Evolutionary conservation across 1,284 basidiomycete genomes (phyloP).

Genomic region (Waitea zeae): DNA sequence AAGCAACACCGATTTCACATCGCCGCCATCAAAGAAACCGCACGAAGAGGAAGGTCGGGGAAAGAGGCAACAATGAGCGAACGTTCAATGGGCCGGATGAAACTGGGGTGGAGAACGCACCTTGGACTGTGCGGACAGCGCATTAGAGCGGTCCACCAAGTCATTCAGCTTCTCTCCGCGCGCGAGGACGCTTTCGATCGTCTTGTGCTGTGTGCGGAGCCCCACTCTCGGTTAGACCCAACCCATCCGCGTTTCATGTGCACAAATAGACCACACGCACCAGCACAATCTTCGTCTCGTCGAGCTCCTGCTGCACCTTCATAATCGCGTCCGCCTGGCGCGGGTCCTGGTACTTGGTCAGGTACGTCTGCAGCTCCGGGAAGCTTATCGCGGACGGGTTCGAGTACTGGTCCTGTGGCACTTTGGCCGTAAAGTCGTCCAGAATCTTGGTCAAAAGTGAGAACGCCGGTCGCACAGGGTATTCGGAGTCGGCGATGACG

Average conservation of each 20-base stretch:
- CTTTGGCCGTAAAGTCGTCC: constrained; percentile 80
- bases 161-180: constrained; percentile 97
- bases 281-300: constrained; percentile 98
- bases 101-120: neutral
- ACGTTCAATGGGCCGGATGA: neutral
- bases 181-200: constrained; percentile 93
- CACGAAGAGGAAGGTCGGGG: neutral
- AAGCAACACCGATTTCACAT: neutral
- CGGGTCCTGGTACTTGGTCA: constrained; percentile 95
- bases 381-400: constrained; percentile 50
- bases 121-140: constrained; percentile 81
- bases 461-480: constrained; percentile 93
- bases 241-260: too few species aligned
- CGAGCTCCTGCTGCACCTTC: constrained; percentile 95
- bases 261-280: too few species aligned
- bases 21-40: too few species aligned
- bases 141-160: constrained; percentile 88
- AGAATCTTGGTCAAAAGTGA: constrained; percentile 88
- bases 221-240: too few species aligned
- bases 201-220: constrained; percentile 70
- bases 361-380: constrained; percentile 62
- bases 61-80: neutral
- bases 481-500: constrained; percentile 90
- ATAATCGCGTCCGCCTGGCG: constrained; percentile 97
- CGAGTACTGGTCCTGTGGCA: constrained; percentile 50